Conservation (phyloP, 2,329 filamentous ascomycete species). For the Botrytis squamosa region DNA sequence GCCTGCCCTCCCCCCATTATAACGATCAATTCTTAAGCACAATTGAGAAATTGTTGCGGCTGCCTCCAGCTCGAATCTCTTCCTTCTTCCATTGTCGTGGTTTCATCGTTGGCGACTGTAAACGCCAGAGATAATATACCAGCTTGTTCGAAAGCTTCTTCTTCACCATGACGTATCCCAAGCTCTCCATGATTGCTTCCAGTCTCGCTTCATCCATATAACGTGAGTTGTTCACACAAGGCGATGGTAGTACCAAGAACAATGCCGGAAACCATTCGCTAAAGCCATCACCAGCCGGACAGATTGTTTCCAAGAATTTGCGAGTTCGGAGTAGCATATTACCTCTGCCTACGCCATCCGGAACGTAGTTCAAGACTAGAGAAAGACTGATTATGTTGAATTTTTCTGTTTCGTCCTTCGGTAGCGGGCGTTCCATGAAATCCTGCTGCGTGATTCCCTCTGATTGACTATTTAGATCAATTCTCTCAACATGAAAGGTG, state of each 20-base stretch:
- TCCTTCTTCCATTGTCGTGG: conserved; percentile 56
- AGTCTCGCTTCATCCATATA: conserved; percentile 77
- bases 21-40: conserved; percentile 50
- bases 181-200: conserved; percentile 67
- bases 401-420: conserved; percentile 55
- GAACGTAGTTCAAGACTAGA: conserved; percentile 91
- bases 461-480: conserved; percentile 87
- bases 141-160: conserved; percentile 79
- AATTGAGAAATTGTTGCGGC: conserved; percentile 89
- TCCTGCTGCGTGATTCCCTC: conserved; percentile 82
- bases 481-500: conserved; percentile 72
- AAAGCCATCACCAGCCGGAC: conserved; percentile 25
- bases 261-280: conserved; percentile 60
- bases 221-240: conserved; percentile 85
- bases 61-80: conserved; percentile 71
- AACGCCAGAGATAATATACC: conserved; percentile 82
- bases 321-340: conserved; percentile 80
- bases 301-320: conserved; percentile 59
- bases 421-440: conserved; percentile 86
- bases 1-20: not conserved
- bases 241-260: conserved; percentile 85
- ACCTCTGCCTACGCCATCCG: conserved; percentile 70
- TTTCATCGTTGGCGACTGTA: conserved; percentile 31
- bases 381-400: conserved; percentile 94
- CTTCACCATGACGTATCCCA: conserved; percentile 68